Evolutionary conservation across 768 basidiomycete genomes (phyloP).

Genomic region (Podaxis mareebaensis): DNA sequence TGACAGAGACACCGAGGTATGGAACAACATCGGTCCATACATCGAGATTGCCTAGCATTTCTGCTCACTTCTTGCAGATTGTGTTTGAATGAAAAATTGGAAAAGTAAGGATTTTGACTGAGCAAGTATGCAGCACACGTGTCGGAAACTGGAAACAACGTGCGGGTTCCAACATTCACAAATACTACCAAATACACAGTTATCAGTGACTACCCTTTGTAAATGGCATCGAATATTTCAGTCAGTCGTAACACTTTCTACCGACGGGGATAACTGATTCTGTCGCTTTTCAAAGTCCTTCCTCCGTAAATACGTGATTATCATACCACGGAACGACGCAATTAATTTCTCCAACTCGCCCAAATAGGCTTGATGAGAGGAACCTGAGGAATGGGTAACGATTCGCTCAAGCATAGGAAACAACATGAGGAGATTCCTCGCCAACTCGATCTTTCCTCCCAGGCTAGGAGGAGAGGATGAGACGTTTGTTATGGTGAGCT

Average conservation of each 20-base stretch:
- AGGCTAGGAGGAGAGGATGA: neutral
- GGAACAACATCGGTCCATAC: neutral
- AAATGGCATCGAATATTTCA: too few species aligned
- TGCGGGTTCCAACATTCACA: too few species aligned
- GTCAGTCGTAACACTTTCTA: too few species aligned
- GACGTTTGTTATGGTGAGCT: conserved; percentile 7
- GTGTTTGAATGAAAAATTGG: too few species aligned
- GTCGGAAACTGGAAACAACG: too few species aligned
- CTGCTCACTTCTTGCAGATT: neutral
- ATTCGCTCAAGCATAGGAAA: conserved; percentile 8
- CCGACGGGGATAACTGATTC: neutral
- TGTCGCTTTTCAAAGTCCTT: neutral
- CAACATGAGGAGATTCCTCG: conserved; percentile 4
- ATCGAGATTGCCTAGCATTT: neutral
- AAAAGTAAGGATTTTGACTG: too few species aligned
- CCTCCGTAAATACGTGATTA: conserved; percentile 5
- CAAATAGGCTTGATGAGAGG: neutral
- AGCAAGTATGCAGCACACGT: too few species aligned
- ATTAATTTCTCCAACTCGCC: conserved; percentile 2
- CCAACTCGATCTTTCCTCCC: conserved; percentile 1
- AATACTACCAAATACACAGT: too few species aligned
- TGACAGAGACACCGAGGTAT: neutral
- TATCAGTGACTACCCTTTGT: too few species aligned
- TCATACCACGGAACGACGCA: neutral
- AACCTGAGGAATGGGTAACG: neutral